These are phyloP conservation scores for Leccinum aurantiacum DNA, from an alignment of 768 basidiomycete species.

Conservation along the genomic window DNA sequence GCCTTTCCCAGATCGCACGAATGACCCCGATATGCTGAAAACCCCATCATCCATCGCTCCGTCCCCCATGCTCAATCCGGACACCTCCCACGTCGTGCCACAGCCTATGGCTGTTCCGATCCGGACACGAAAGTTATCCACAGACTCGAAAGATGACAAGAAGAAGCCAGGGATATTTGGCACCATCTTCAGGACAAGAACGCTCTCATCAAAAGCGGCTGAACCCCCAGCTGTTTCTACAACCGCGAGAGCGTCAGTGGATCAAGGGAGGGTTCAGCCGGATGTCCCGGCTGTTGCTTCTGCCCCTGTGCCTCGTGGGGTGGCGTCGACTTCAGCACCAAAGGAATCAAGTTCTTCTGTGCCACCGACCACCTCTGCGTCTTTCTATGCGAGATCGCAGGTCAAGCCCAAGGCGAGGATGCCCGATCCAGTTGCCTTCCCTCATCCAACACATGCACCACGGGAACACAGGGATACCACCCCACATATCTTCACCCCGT, in stretches of 20 bases:
- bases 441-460: slow-evolving; percentile 31
- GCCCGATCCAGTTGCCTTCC: slow-evolving; percentile 29
- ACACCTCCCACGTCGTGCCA: slow-evolving; percentile 3
- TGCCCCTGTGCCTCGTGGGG: slow-evolving; percentile 16
- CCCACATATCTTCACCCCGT: slow-evolving; percentile 57
- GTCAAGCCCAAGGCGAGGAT: slow-evolving; percentile 17
- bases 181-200: slow-evolving; percentile 31
- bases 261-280: slow-evolving; percentile 18
- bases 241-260: slow-evolving; percentile 19
- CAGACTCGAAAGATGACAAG: slow-evolving; percentile 35
- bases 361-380: slow-evolving; percentile 4
- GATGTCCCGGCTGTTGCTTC: slow-evolving; percentile 8
- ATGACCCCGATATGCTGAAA: slow-evolving; percentile 54
- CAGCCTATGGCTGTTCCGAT: slow-evolving; percentile 17
- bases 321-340: slow-evolving; percentile 8
- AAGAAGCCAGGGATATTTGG: slow-evolving; percentile 33
- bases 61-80: slow-evolving; percentile 44
- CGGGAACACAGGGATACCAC: slow-evolving; percentile 41
- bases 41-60: slow-evolving; percentile 67
- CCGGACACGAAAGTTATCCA: slow-evolving; percentile 28
- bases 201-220: slow-evolving; percentile 30
- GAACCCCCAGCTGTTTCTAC: slow-evolving; percentile 27
- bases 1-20: slow-evolving; percentile 32
- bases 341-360: slow-evolving; percentile 18
- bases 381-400: slow-evolving; percentile 15